phyloP scores from a whole-genome alignment of 345 rosid species.

The Syzygium aromaticum region DNA sequence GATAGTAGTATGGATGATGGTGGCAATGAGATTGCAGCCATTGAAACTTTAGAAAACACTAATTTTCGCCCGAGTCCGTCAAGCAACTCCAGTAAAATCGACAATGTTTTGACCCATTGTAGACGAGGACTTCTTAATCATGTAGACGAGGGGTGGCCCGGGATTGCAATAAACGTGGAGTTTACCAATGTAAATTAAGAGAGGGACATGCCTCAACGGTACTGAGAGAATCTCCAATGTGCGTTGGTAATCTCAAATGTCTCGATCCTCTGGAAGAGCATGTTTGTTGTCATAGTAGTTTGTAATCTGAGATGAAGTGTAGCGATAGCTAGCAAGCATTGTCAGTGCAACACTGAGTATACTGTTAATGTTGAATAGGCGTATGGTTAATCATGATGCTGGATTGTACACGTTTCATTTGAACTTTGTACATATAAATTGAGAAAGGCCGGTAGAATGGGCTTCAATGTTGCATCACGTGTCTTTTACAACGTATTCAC shows the following conservation, averaged over 20 bases:
- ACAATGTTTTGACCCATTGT: neutral
- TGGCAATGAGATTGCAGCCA: neutral
- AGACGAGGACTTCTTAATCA: neutral
- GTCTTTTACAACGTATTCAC: neutral
- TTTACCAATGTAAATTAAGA: neutral
- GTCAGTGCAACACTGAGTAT: too few relatives aligned
- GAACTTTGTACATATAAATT: too few relatives aligned
- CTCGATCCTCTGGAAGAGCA: neutral
- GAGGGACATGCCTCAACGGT: neutral
- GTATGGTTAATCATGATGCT: too few relatives aligned
- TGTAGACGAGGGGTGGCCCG: neutral
- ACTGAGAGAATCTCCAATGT: neutral
- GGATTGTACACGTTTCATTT: too few relatives aligned
- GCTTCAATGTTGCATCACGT: neutral
- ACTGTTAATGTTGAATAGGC: too few relatives aligned
- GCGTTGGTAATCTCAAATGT: neutral
- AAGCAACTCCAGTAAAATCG: neutral
- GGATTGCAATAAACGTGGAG: accelerated
- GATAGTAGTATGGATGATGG: neutral
- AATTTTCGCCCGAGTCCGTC: neutral
- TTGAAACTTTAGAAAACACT: neutral
- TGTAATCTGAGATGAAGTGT: too few relatives aligned
- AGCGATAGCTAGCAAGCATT: too few relatives aligned
- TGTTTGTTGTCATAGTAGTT: neutral
- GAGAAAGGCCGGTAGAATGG: neutral